Conservation (phyloP, 2,329 filamentous ascomycete genomes). For the Cercospora brassicicola region DNA sequence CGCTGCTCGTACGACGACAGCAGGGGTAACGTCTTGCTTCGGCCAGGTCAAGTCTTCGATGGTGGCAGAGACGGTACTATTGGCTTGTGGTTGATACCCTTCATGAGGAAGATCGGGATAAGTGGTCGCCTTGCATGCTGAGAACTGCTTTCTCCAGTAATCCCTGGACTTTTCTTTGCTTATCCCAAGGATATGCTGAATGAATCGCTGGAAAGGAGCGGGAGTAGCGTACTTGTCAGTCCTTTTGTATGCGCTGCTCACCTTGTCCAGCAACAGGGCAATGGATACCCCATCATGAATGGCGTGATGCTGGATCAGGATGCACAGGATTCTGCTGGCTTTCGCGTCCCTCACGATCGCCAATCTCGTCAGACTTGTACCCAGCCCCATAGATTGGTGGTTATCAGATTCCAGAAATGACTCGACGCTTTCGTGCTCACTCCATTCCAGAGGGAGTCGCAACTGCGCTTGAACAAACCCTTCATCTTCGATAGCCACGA, state of each 20-base stretch:
- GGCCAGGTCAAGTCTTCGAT: constrained; percentile 22
- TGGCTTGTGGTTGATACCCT: constrained; percentile 28
- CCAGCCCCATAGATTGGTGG: not conserved
- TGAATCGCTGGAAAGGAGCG: constrained; percentile 8
- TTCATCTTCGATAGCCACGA: constrained; percentile 5
- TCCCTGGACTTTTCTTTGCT: not conserved
- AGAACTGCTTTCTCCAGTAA: constrained; percentile 38
- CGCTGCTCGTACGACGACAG: constrained; percentile 12
- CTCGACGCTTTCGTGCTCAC: not conserved
- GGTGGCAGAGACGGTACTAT: constrained; percentile 31
- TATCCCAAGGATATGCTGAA: not conserved
- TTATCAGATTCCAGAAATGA: not conserved
- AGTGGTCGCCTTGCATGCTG: constrained; percentile 34
- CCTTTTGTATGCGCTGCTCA: constrained; percentile 19
- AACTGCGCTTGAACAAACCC: constrained; percentile 30
- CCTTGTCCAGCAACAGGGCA: constrained; percentile 38
- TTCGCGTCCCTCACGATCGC: not conserved
- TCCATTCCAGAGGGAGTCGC: constrained; percentile 15
- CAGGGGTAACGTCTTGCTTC: constrained; percentile 14
- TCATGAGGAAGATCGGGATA: constrained; percentile 39
- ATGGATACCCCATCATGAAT: constrained; percentile 45
- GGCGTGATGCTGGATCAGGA: constrained; percentile 40
- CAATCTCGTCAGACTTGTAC: constrained; percentile 9
- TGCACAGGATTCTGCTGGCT: not conserved
- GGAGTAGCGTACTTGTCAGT: not conserved